Conservation (phyloP, 2,329 filamentous ascomycete species). For the Xylaria sp. region DNA sequence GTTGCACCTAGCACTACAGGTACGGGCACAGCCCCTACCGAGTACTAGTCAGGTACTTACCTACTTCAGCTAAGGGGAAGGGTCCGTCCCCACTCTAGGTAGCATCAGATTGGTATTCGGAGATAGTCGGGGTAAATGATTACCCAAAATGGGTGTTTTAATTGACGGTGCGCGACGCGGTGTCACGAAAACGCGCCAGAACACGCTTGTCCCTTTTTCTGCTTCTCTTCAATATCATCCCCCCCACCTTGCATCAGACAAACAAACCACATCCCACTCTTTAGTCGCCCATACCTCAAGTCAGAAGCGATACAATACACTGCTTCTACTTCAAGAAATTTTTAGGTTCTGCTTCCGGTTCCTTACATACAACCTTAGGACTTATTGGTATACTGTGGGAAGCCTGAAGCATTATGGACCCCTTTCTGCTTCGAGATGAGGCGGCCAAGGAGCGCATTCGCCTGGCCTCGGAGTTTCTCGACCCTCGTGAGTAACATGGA, state of each 20-base stretch:
- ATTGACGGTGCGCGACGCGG: constrained; percentile 34
- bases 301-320: constrained; percentile 5
- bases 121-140: constrained; percentile 26
- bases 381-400: neutral
- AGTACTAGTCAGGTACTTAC: neutral
- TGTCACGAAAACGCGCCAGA: constrained; percentile 37
- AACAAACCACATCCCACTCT: neutral
- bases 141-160: constrained; percentile 35
- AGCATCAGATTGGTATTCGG: constrained; percentile 6
- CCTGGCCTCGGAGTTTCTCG: constrained; percentile 90
- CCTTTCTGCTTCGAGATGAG: constrained; percentile 82
- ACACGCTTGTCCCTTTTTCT: constrained; percentile 32
- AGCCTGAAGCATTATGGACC: constrained; percentile 69
- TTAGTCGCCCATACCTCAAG: constrained; percentile 8
- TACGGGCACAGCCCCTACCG: neutral
- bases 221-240: constrained; percentile 11
- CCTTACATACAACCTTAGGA: neutral
- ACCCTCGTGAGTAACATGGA: constrained; percentile 75
- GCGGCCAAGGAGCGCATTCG: constrained; percentile 85
- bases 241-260: constrained; percentile 6
- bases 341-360: neutral
- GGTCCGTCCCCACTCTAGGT: neutral
- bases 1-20: neutral
- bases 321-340: neutral
- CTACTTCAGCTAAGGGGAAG: neutral